These are phyloP conservation scores for Aspergillus cristatus DNA, from an alignment of 495 filamentous ascomycete species.

Conservation along the genomic window DNA sequence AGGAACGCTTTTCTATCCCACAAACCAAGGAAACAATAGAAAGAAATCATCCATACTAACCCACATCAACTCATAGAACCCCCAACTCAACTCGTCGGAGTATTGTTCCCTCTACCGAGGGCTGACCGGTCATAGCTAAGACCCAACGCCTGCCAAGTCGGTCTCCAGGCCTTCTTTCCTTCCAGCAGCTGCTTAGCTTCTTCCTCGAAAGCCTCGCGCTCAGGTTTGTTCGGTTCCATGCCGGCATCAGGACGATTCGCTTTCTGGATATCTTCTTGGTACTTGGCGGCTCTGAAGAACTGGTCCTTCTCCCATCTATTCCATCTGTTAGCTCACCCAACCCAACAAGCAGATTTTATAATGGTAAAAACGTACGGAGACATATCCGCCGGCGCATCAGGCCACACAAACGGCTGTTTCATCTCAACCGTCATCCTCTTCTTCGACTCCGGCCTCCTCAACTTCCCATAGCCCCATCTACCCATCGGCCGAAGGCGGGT, in stretches of 20 bases:
- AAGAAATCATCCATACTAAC: slow-evolving; percentile 1
- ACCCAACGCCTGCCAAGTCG: slow-evolving; percentile 40
- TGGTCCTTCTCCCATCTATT: slow-evolving; percentile 44
- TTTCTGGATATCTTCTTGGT: slow-evolving; percentile 19
- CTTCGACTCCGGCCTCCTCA: slow-evolving; percentile 52
- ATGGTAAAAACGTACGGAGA: slow-evolving; percentile 36
- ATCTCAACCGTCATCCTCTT: slow-evolving; percentile 93
- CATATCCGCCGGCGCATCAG: slow-evolving; percentile 50
- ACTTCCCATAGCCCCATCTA: slow-evolving; percentile 29
- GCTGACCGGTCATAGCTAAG: slow-evolving; percentile 20
- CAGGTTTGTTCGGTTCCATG: slow-evolving; percentile 20
- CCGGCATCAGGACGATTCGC: slow-evolving; percentile 15
- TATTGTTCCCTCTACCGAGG: slow-evolving; percentile 9
- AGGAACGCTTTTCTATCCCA: slow-evolving; percentile 1
- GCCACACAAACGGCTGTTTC: slow-evolving; percentile 76
- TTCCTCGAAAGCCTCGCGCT: slow-evolving; percentile 28
- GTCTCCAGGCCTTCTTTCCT: slow-evolving; percentile 29
- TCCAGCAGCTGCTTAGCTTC: slow-evolving; percentile 52
- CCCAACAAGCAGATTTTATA: background rate
- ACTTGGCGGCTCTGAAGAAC: slow-evolving; percentile 28
- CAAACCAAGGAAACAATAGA: slow-evolving; percentile 2
- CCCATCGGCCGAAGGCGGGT: slow-evolving; percentile 28
- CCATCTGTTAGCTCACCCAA: slow-evolving; percentile 3
- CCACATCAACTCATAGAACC: no score
- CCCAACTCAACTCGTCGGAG: slow-evolving; percentile 5